Evolutionary conservation across 2,329 filamentous ascomycete species (phyloP).

Genomic region (Aspergillus sp.): DNA sequence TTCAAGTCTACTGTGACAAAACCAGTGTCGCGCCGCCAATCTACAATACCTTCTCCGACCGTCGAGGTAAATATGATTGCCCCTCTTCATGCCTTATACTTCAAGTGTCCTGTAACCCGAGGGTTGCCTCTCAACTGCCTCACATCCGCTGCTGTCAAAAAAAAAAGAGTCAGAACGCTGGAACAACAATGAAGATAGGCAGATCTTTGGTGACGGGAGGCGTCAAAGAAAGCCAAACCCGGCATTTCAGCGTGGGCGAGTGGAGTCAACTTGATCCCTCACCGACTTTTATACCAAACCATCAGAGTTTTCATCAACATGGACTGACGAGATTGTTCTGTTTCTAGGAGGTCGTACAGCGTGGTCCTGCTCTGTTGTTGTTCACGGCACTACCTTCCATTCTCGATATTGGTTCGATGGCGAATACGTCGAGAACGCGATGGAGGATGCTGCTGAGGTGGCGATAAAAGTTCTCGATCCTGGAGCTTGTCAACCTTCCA

Average conservation of each 20-base stretch:
- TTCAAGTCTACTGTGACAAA: slow-evolving; percentile 62
- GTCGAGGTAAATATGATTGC: slow-evolving; percentile 61
- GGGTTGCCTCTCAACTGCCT: slow-evolving; percentile 29
- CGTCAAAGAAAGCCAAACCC: slow-evolving; percentile 8
- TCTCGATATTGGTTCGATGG: slow-evolving; percentile 93
- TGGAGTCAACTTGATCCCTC: slow-evolving; percentile 36
- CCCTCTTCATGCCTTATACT: slow-evolving; percentile 24
- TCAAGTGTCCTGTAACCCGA: not conserved
- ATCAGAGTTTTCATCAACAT: slow-evolving; percentile 26
- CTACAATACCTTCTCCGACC: slow-evolving; percentile 75
- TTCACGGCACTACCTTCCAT: slow-evolving; percentile 66
- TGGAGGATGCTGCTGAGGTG: slow-evolving; percentile 87
- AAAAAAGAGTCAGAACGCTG: not conserved
- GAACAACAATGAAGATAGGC: slow-evolving; percentile 9
- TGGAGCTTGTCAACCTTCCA: slow-evolving; percentile 4
- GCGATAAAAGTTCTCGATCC: slow-evolving; percentile 53
- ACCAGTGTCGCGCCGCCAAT: slow-evolving; percentile 59
- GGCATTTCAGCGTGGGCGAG: slow-evolving; percentile 29
- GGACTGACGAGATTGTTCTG: slow-evolving; percentile 28
- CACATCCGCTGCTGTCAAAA: slow-evolving; percentile 26
- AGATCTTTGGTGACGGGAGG: slow-evolving; percentile 19
- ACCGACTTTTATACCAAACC: slow-evolving; percentile 40
- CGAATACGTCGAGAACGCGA: slow-evolving; percentile 82
- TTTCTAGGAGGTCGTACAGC: slow-evolving; percentile 80
- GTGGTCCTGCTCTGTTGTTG: slow-evolving; percentile 81